These are phyloP conservation scores for Ustilago curta DNA, from an alignment of 1,284 basidiomycete genomes.

Conservation along the genomic window DNA sequence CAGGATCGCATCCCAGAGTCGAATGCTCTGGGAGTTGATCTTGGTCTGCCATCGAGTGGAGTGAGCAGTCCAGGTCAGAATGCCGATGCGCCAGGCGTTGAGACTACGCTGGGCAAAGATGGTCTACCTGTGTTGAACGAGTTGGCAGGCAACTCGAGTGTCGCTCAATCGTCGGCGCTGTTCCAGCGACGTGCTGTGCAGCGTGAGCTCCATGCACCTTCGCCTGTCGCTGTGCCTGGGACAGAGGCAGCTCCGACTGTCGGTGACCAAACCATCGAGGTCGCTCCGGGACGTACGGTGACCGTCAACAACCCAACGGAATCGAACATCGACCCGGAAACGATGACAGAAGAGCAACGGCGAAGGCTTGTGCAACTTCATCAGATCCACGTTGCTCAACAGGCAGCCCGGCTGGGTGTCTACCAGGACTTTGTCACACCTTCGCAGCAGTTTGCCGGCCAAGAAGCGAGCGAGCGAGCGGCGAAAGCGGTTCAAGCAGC, in stretches of 20 bases:
- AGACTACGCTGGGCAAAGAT: conserved; percentile 7
- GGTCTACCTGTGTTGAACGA: conserved; percentile 9
- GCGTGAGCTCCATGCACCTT: conserved; percentile 48
- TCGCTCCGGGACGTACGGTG: conserved; percentile 22
- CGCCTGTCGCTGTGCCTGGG: conserved; percentile 40
- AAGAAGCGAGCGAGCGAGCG: conserved; percentile 49
- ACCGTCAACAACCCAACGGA: conserved; percentile 34
- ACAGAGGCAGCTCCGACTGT: conserved; percentile 1
- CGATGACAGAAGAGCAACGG: conserved; percentile 47
- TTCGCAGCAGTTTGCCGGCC: conserved; percentile 46
- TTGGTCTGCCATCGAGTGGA: conserved; percentile 15
- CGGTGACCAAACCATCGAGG: conserved; percentile 20
- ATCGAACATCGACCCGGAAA: conserved; percentile 31
- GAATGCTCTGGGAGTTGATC: conserved; percentile 35
- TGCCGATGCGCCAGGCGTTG: background rate
- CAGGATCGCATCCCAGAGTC: conserved; percentile 32
- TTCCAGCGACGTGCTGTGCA: conserved; percentile 55
- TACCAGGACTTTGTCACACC: conserved; percentile 54
- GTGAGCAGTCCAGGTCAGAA: conserved; percentile 24
- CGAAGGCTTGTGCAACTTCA: conserved; percentile 47
- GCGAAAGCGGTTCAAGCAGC: conserved; percentile 55
- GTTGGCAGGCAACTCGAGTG: conserved; percentile 21
- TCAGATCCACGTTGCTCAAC: conserved; percentile 46
- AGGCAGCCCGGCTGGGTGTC: conserved; percentile 37
- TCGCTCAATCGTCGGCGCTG: conserved; percentile 42